These are phyloP conservation scores for Cystofilobasidium bisporidii DNA, from an alignment of 768 basidiomycete genomes.

Conservation along the genomic window DNA sequence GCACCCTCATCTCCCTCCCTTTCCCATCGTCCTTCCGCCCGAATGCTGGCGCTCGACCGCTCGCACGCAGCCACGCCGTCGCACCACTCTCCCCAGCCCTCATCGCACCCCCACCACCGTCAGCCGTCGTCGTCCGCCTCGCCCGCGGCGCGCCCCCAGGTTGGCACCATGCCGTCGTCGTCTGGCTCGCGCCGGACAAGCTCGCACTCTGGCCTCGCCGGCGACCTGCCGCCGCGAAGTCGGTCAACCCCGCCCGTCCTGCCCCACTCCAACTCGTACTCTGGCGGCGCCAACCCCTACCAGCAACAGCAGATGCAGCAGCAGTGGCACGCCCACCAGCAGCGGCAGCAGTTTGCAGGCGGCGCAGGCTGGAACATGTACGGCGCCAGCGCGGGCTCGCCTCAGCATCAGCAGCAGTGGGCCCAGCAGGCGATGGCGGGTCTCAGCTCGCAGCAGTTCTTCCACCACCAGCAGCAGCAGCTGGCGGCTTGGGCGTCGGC, in stretches of 20 bases:
- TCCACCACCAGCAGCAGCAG: constrained; percentile 26
- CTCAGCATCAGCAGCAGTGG: background rate
- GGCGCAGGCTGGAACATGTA: background rate
- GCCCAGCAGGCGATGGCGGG: constrained; percentile 6
- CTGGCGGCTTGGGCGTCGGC: constrained; percentile 24
- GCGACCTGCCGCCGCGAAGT: constrained; percentile 13
- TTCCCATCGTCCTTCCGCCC: no score
- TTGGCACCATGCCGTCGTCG: no score
- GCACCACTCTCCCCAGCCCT: no score
- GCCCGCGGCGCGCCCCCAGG: background rate
- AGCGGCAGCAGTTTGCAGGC: constrained; percentile 1
- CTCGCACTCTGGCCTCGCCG: background rate
- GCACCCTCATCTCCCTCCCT: no score
- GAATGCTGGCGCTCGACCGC: constrained; percentile 24
- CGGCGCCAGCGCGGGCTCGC: background rate
- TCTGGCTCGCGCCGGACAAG: no score
- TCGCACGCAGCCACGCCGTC: background rate
- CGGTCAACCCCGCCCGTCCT: constrained; percentile 21
- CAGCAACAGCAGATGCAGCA: constrained; percentile 7
- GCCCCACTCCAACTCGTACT: background rate
- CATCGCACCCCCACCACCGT: constrained; percentile 5
- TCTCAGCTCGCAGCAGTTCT: constrained; percentile 10
- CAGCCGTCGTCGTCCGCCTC: constrained; percentile 9
- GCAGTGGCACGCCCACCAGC: background rate
- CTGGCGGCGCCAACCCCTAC: background rate